A percentile compares a stretch with the other conserved stretches of the same genome.
phyloP scores from a whole-genome alignment of 192 early-diverging fungal species.

The Coemansia sp. region DNA sequence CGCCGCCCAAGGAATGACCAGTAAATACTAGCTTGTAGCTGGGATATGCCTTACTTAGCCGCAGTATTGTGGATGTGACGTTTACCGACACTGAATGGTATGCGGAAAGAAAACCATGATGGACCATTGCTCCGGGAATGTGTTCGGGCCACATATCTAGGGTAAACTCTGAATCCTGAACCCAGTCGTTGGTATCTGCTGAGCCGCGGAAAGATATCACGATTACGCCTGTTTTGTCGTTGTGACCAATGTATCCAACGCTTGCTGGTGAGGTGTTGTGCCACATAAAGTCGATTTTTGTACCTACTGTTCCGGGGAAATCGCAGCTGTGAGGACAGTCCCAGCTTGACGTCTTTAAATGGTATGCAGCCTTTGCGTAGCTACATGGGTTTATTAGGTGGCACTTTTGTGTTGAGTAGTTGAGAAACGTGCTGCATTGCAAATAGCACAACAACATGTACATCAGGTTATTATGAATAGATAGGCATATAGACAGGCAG shows the following conservation, averaged over 20 bases:
- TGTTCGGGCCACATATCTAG: conserved; percentile 43
- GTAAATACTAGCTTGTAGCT: conserved; percentile 47
- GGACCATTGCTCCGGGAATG: conserved; percentile 44
- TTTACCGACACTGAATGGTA: conserved; percentile 35
- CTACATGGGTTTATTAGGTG: conserved; percentile 9
- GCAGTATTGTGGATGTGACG: conserved; percentile 9
- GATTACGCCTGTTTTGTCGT: conserved; percentile 24
- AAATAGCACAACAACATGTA: no score
- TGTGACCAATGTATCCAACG: conserved; percentile 38
- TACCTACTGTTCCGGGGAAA: conserved; percentile 22
- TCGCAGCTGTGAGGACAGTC: conserved; percentile 27
- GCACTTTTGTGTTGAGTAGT: neutral
- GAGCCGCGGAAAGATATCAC: conserved; percentile 39
- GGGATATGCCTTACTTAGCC: conserved; percentile 18
- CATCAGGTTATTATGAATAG: no score
- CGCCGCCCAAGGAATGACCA: conserved; percentile 52
- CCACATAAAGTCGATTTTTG: conserved; percentile 40
- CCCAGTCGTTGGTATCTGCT: conserved; percentile 31
- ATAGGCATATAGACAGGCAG: no score
- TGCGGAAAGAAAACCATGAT: conserved; percentile 43
- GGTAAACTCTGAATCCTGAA: conserved; percentile 45
- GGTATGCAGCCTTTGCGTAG: conserved; percentile 37
- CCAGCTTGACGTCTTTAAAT: conserved; percentile 13
- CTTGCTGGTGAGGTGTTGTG: conserved; percentile 30
- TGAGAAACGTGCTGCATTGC: no score